Evolutionary conservation across 1,139 yeast species (phyloP), one percentile per base, ranked within the genome.

Genomic region (Saccharomyces hybrid): DNA sequence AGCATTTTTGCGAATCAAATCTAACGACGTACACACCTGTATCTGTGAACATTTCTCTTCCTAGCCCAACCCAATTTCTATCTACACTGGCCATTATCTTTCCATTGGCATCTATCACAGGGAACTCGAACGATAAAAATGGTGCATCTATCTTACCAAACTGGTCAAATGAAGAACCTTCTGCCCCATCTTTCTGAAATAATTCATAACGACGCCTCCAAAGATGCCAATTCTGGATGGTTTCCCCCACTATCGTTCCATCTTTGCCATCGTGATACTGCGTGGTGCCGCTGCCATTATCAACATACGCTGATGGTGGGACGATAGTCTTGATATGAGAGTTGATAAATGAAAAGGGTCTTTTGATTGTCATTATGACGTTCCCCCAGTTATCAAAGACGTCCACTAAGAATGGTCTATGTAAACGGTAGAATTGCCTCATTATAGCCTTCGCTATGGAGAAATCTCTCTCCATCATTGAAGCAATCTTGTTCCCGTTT

Each of bases 11-110:
- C 64, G 91, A 86, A 63, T 88, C 96, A 88, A 89, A 85, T 56
- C 96, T 73, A 38, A 93, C 73, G 11, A 90, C 81, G 69, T 93
- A 93, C 2, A 89, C 91, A 59, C 98, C 98, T 0, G 96, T 87
- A 70, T 93, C 98, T 0, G 98, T 91, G 66, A 91, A 86, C 64
- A 91, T 72, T 67, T 93, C 99, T 64, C 97, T 79, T 2, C 95
- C 96, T 42, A 93, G 72, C 0, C 99, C 99, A 3, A 88, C 96
- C 95, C 96, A 93, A 70, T 90, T 89, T 63, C 98, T 79, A 68
- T 89, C 95, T 1, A 93, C 91, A 1, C 88, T 76, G 0, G 85
- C 96, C 56, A 86, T 73, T 0, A 86, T 80, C 25, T 76, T 73
- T 1, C 84, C 84, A 1, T 75, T 57, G 49, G 76, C 82, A 67